phyloP scores from a whole-genome alignment of 2,329 filamentous ascomycete genomes.

The Ascosphaera acerosa region DNA sequence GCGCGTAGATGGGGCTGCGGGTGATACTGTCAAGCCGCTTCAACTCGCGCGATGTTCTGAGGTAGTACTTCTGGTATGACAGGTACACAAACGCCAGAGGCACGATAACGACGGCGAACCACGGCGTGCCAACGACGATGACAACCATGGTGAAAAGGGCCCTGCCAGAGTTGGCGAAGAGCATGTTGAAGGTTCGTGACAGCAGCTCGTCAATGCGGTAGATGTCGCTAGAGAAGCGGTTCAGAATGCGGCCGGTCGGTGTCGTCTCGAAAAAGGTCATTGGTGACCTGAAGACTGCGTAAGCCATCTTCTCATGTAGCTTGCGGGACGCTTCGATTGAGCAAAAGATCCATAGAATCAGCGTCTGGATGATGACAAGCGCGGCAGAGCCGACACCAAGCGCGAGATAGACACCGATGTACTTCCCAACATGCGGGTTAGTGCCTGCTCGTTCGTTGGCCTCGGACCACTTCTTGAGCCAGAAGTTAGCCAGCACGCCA shows the following conservation, averaged over 20 bases:
- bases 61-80: conserved; percentile 81
- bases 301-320: conserved; percentile 90
- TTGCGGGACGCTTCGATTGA: conserved; percentile 96
- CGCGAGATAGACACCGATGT: conserved; percentile 84
- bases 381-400: conserved; percentile 70
- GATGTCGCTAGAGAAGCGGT: conserved; percentile 62
- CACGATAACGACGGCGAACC: conserved; percentile 55
- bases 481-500: conserved; percentile 63
- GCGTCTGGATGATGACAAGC: conserved; percentile 70
- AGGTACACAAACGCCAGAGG: conserved; percentile 54
- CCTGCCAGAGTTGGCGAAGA: conserved; percentile 50
- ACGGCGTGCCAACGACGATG: conserved; percentile 57
- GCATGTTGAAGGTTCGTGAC: conserved; percentile 88
- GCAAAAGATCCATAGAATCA: conserved; percentile 98
- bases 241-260: conserved; percentile 83
- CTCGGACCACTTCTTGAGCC: conserved; percentile 88
- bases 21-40: conserved; percentile 91
- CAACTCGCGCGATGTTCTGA: conserved; percentile 82
- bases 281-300: conserved; percentile 85
- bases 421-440: conserved; percentile 64
- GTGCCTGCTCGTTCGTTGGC: conserved; percentile 38
- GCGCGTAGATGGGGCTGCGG: conserved; percentile 86
- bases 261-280: conserved; percentile 99
- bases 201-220: conserved; percentile 68
- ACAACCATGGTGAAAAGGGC: conserved; percentile 67